Evolutionary conservation across 331 rosid genomes (phyloP), one percentile per base, ranked within the genome.

Genomic region (Ulmus americana): DNA sequence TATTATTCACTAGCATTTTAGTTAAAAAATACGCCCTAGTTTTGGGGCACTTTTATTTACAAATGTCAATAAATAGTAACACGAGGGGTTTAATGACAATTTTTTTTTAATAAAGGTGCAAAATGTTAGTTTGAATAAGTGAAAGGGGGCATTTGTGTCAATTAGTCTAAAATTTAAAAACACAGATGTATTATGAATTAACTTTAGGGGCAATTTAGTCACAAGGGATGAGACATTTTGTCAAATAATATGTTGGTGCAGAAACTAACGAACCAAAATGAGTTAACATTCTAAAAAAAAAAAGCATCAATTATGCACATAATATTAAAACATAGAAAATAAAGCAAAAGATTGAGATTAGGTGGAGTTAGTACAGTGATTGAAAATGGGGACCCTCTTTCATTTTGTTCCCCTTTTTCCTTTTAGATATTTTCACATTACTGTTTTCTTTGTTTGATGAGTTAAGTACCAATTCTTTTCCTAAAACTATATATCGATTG

Each of bases 281-380:
- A 43, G 16, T 64, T 40, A 5, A 44, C 0, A 46, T 47, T 57
- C 44, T 44, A 35, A n/a, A 61, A 7, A 11, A 20, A 28, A 15
- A 76, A 53, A 64, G 39, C 73, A 74, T 49, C 65, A 63, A 71
- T 66, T 73, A 76, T 60, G 77, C 62, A 51, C 43, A 42, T 45
- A 47, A 61, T 40, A 22, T 6, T 42, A 50, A 14, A 16, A 12
- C 12, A 53, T 16, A 12, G 35, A 44, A 6, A 58, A 63, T 18
- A 62, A 62, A 68, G 69, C 55, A 59, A 48, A 47, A 38, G 46
- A 9, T 55, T 64, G 47, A 49, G 43, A 28, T 71, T 53, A 10
- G 78, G 59, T 70, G 63, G 70, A 60, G 68, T 67, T 49, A 47
- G 76, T 71, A 67, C 66, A 74, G 80, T 70, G 68, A 79, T 71